Conservation (phyloP, 176 grass and related monocot genomes). For the sorghum (Sorghum bicolor) region DNA sequence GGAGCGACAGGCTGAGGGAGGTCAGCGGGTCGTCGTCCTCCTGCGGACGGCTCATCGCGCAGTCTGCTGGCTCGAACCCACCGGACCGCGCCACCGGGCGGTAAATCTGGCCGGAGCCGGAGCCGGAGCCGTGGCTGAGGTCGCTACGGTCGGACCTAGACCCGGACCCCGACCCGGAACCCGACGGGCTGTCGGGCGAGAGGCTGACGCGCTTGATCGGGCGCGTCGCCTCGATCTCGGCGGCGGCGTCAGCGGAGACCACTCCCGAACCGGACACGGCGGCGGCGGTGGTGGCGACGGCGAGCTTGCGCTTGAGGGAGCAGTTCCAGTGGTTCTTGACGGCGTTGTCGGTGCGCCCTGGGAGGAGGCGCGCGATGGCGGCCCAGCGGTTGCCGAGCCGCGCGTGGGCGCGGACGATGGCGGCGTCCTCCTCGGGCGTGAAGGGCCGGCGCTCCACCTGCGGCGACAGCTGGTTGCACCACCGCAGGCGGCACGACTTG, state of each 20-base stretch:
- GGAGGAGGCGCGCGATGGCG: conserved; percentile 80
- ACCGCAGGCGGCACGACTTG: conserved; percentile 90
- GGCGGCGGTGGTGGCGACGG: too few relatives aligned
- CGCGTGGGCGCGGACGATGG: conserved; percentile 60
- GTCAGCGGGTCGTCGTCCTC: conserved; percentile 74
- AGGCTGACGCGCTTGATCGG: conserved; percentile 46
- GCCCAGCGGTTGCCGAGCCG: conserved; percentile 87
- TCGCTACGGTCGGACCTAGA: conserved; percentile 52
- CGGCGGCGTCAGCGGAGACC: background rate
- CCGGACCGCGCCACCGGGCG: conserved; percentile 49
- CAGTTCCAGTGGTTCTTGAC: conserved; percentile 99
- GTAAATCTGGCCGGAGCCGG: conserved; percentile 10
- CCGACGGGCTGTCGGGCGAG: conserved; percentile 55
- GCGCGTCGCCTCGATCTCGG: background rate
- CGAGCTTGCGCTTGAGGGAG: conserved; percentile 84
- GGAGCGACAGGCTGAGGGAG: conserved; percentile 63
- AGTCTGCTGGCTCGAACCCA: conserved; percentile 32
- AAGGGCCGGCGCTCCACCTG: conserved; percentile 91
- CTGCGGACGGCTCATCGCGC: conserved; percentile 19
- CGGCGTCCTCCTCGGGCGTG: conserved; percentile 68
- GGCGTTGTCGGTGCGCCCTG: conserved; percentile 93
- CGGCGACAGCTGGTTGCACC: conserved; percentile 96
- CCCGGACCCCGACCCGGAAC: conserved; percentile 35
- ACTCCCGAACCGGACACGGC: background rate
- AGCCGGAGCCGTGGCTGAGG: conserved; percentile 46